Conservation (phyloP, 192 early-diverging fungal species). For the Coemansia sp. region DNA sequence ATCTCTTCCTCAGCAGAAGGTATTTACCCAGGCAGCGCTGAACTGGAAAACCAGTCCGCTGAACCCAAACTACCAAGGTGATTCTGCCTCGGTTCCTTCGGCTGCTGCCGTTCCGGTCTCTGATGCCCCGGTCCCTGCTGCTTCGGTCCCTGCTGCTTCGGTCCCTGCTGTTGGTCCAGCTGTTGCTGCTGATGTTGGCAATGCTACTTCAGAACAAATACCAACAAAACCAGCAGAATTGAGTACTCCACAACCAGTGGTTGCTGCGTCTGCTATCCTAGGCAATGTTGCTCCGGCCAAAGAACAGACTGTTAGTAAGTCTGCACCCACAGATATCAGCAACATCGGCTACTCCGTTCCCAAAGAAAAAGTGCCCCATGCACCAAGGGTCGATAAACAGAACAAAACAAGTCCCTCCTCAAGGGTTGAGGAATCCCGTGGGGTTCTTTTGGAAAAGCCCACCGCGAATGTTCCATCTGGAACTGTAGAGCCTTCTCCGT, state of each 20-base stretch:
- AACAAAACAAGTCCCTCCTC: background rate
- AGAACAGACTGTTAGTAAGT: background rate
- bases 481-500: background rate
- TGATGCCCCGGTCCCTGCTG: background rate
- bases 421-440: background rate
- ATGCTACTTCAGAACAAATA: background rate
- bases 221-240: background rate
- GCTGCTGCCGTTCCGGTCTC: background rate
- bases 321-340: background rate
- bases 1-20: constrained; percentile 45
- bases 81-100: constrained; percentile 3
- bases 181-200: background rate
- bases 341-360: background rate
- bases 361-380: background rate
- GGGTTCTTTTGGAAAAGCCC: background rate
- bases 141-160: background rate
- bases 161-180: background rate
- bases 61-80: constrained; percentile 46
- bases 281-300: background rate
- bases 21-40: constrained; percentile 49
- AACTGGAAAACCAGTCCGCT: constrained; percentile 46
- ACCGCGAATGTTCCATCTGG: background rate
- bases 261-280: background rate
- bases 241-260: background rate
- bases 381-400: background rate